A percentile compares a stretch with the other conserved stretches of the same genome.
These are phyloP conservation scores for Trichosporon asahii DNA, from an alignment of 1,284 basidiomycete genomes.

Conservation along the genomic window DNA sequence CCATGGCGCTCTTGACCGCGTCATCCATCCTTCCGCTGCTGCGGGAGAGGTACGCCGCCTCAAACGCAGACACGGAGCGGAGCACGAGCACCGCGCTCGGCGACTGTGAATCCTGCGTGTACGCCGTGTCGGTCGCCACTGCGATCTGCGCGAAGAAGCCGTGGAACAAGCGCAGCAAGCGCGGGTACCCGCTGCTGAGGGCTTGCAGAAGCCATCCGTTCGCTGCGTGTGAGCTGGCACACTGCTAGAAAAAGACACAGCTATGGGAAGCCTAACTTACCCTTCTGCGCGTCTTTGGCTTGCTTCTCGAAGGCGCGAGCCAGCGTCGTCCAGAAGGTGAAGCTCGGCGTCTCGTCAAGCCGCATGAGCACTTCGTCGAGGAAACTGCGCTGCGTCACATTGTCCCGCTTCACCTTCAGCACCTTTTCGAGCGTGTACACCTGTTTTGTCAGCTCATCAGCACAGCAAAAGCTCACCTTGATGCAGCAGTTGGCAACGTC, in stretches of 20 bases:
- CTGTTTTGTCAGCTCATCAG: conserved; percentile 50
- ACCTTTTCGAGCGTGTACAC: conserved; percentile 95
- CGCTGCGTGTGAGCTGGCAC: conserved; percentile 11
- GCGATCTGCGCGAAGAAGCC: conserved; percentile 93
- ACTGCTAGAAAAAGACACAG: not conserved
- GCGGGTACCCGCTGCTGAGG: conserved; percentile 77
- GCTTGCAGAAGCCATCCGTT: conserved; percentile 75
- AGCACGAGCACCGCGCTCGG: conserved; percentile 86
- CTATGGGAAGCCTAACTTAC: conserved; percentile 50
- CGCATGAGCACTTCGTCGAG: conserved; percentile 90
- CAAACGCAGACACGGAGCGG: conserved; percentile 74
- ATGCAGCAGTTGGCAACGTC: conserved; percentile 87
- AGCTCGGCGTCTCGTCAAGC: conserved; percentile 83
- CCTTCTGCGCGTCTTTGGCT: conserved; percentile 68
- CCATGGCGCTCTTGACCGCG: conserved; percentile 67
- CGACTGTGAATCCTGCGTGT: conserved; percentile 76
- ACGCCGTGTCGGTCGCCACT: conserved; percentile 88
- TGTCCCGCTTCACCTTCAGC: conserved; percentile 78
- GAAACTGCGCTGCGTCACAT: conserved; percentile 70
- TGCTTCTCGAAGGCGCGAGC: conserved; percentile 74
- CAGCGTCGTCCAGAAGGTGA: conserved; percentile 84
- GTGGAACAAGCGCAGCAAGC: conserved; percentile 81
- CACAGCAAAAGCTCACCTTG: conserved; percentile 59
- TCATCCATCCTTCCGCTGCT: conserved; percentile 77
- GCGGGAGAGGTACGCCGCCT: conserved; percentile 78